Evolutionary conservation across 352 stramenopile genomes (phyloP), one percentile per base, ranked within the genome.

Genomic region (Globisporangium cederbergense): DNA sequence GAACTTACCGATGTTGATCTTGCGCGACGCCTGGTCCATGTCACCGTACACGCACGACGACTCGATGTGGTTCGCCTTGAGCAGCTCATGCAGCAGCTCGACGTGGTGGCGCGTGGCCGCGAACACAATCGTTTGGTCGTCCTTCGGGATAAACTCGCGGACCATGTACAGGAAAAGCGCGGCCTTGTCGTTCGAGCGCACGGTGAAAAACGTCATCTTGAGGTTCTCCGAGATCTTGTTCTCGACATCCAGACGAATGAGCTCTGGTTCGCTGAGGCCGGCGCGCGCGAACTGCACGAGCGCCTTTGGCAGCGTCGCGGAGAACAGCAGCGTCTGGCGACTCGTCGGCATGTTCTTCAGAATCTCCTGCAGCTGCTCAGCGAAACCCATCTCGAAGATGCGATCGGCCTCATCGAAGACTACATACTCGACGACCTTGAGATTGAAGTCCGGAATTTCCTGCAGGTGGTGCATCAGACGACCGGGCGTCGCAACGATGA

Each of bases 301-400:
- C 45, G 91, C 86, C 72, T 98, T 98, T 6, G 98, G 98, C 78
- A 99, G 87, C 11, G 98, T 99, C 8, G 97, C 97, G 5, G 90
- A 97, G 75, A 98, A 98, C 18, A 99, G 75, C 62, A 99, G 71
- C 46, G 94, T 98, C 78, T 96, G 83, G 50, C 86, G 75, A 72
- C 64, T 88, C 16, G 75, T 74, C 2, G 95, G 91, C 83, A 99
- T 97, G 53, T 84, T 95, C 62, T 83, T 89, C 18, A 96, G 68
- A 75, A 98, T 97, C 73, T 98, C 86, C 54, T 98, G 80, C 56
- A 99, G 75, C 77, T 99, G 98, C 66, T 98, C 83, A 0, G 96
- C 93, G 72, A 99, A 99, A 16, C 98, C 98, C 98, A 99, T 99
- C 74, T 99, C 98, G 75, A 99, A 99, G 16, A 99, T 89, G 40